phyloP scores from a whole-genome alignment of 164 flowering plant species.

The Stephania yunnanensis region DNA sequence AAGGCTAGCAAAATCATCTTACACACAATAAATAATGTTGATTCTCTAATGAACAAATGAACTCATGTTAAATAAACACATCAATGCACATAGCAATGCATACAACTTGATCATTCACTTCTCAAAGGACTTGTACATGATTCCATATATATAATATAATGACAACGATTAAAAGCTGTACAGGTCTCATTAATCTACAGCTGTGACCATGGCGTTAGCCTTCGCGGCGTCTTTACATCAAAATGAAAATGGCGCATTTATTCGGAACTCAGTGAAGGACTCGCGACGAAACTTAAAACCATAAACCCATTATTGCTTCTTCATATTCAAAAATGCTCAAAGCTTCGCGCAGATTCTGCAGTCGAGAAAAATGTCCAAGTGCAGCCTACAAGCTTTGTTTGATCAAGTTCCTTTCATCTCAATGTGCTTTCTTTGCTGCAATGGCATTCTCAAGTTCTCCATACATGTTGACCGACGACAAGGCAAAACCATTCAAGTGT shows the following conservation, averaged over 20 bases:
- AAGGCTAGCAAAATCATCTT: background rate
- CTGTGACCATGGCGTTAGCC: background rate
- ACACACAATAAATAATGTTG: background rate
- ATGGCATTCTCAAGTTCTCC: conserved; percentile 44
- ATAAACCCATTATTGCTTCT: conserved; percentile 8
- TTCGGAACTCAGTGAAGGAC: conserved; percentile 4
- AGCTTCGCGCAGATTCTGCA: conserved; percentile 6
- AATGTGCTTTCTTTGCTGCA: conserved; percentile 29
- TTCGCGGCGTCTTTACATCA: background rate
- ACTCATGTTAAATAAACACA: background rate
- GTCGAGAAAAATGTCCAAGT: background rate
- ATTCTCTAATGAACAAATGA: background rate
- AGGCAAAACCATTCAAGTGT: conserved; percentile 47
- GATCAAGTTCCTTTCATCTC: background rate
- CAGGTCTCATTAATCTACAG: background rate
- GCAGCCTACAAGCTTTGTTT: background rate
- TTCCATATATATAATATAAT: background rate
- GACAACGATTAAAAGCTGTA: background rate
- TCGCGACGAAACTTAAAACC: conserved; percentile 14
- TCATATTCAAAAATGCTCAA: conserved; percentile 18
- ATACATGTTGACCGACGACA: conserved; percentile 49
- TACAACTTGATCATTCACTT: background rate
- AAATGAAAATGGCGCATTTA: conserved; percentile 11
- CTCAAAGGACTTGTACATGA: background rate
- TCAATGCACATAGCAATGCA: background rate